Base-by-base conservation (phyloP, 306 rosid genomes). In the Castanospermum australe region DNA sequence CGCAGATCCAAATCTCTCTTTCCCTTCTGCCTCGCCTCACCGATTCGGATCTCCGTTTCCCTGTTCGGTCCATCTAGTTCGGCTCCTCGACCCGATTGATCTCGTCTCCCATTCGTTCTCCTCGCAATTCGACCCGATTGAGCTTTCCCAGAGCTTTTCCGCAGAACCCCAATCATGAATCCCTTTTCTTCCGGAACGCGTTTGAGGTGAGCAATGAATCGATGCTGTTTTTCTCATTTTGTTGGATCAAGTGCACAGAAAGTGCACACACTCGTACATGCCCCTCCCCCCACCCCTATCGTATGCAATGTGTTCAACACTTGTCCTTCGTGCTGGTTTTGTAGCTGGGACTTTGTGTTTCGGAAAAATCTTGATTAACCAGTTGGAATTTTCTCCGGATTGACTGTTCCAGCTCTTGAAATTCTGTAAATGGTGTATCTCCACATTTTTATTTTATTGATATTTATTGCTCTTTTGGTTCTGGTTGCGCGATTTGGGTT, bases 101-200 rank as follows among this genome's bases (percentile, higher is more conserved):
- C 84, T 81, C 79, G 57, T 33, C n/a, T 76, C 17, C 75, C 45
- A 9, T 67, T 75, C 47, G n/a, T 68, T 65, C 62, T 66, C 55
- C 24, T 66, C 47, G 57, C 75, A 36, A 78, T 85, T 81, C 86
- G 94, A 91, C 90, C 94, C 76, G 91, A 44, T 78, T 82, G 76
- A 87, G 84, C 92, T 87, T 81, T 73, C 41, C 73, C 60, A 20
- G 84, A 84, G 83, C 84, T 85, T 79, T 3, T 3, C 87, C 2
- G 24, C 65, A 38, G 61, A 41, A 82, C 85, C 39, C 77, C 89
- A 81, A 85, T 77, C 88, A 95, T 95, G 99, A 95, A 95, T 78
- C 97, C 99, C 32, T 95, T 95, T 88, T 93, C 96, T 5, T 95
- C 99, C 42, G 97, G 96, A n/a, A 95, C 99, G 78, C 98, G 99